Evolutionary conservation across 208 protist species (phyloP), one percentile per base, ranked within the genome.

Genomic region (Borovskyia barvae): DNA sequence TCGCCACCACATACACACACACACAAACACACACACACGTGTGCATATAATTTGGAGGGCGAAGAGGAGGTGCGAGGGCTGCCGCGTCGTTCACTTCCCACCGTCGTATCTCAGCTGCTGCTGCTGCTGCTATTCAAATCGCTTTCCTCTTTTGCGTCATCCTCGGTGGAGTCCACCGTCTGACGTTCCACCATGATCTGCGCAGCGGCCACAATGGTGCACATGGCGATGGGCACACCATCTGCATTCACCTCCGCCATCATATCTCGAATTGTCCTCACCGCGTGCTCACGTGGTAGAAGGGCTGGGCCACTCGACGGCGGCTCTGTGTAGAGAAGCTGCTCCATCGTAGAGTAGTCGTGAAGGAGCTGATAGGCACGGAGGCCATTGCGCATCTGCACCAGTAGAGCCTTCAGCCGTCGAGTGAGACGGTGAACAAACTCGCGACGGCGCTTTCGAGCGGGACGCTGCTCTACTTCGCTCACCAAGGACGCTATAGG

Each of bases 311-410:
- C n/a, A n/a, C n/a, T n/a, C n/a, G n/a, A n/a, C n/a, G 26, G 29
- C 14, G 41, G 40, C 1, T 11, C 15, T 19, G 41, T 5, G 40
- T 60, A 40, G 19, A 49, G 32, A 7, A 48, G 41, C 8, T 42
- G 43, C 15, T 35, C 37, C n/a, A 62, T 32, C 1, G 62, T 8
- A 15, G 32, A 14, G 12, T 36, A 69, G 19, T 35, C 11, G 30
- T 57, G 45, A 48, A 58, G 45, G 9, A 70, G 20, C n/a, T 49
- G 45, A 8, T 70, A 32, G 11, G 63, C 63, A 12, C 26, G 11
- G 28, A 26, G 48, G 29, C 39, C 32, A 40, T 70, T 48, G 5
- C 17, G 20, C 20, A 55, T 39, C 5, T 37, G 2, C n/a, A 20
- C 4, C 30, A 70, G 39, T 30, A 70, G 17, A 24, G 1, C 12